phyloP scores from a whole-genome alignment of 1,284 basidiomycete genomes.

The Trametes versicolor region DNA sequence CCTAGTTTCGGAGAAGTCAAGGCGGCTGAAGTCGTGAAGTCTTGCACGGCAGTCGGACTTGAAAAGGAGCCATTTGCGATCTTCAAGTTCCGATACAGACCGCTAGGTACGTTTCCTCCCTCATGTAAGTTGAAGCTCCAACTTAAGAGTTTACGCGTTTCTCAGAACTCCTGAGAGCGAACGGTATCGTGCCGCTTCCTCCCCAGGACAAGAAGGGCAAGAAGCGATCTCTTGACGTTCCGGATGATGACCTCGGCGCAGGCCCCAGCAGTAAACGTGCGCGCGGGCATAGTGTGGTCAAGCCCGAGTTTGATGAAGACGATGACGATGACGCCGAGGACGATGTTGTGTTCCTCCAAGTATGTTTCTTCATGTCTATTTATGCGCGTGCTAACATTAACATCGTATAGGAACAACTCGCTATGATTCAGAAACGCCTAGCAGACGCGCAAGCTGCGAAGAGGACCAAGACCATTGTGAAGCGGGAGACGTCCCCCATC shows the following conservation, averaged over 20 bases:
- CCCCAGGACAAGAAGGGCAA: background rate
- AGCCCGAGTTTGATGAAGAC: background rate
- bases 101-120: background rate
- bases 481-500: conserved; percentile 7
- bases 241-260: background rate
- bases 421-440: background rate
- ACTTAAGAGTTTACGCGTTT: background rate
- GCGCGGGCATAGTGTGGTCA: background rate
- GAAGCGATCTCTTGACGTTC: background rate
- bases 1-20: conserved; percentile 9
- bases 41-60: background rate
- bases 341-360: background rate
- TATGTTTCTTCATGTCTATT: background rate
- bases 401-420: background rate
- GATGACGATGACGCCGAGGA: background rate
- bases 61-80: background rate
- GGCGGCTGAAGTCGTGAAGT: background rate
- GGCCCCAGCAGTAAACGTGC: background rate
- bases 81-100: background rate
- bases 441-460: background rate
- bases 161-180: background rate
- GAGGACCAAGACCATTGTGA: background rate
- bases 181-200: background rate
- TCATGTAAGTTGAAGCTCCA: background rate
- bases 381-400: background rate